Evolutionary conservation across 805 yeast species (phyloP).

Genomic region (Monosporozyma unispora): DNA sequence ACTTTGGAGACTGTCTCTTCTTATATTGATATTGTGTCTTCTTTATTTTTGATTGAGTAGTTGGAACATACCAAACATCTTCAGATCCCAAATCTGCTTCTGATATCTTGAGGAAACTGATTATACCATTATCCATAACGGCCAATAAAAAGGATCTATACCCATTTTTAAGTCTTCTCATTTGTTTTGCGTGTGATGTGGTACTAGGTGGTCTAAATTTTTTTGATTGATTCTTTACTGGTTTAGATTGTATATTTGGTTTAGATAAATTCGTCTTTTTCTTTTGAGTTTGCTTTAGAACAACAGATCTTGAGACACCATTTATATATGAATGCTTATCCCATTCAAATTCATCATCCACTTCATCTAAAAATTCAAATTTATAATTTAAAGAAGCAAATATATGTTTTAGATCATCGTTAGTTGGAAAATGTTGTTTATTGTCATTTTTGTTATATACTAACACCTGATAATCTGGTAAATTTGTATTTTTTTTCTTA

Average conservation of each 20-base stretch:
- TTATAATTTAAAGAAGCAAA: constrained; percentile 27
- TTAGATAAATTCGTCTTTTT: constrained; percentile 1
- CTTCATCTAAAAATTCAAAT: constrained; percentile 28
- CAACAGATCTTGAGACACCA: constrained; percentile 8
- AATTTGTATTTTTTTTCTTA: constrained; percentile 58
- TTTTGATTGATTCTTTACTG: constrained; percentile 7
- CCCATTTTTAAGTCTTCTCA: constrained; percentile 42
- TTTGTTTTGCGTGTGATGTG: constrained; percentile 27
- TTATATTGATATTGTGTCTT: not conserved
- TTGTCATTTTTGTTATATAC: constrained; percentile 41
- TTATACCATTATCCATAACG: constrained; percentile 63
- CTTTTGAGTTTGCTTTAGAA: constrained; percentile 6
- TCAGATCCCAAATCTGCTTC: constrained; percentile 41
- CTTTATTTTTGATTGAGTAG: not conserved
- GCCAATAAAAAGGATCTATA: constrained; percentile 50
- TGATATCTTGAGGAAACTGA: constrained; percentile 51
- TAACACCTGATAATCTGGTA: constrained; percentile 67
- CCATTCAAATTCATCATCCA: constrained; percentile 16
- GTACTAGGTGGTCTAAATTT: constrained; percentile 10
- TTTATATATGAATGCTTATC: constrained; percentile 15
- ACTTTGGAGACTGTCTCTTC: not conserved
- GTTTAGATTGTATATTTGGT: constrained; percentile 1
- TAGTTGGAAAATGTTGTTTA: constrained; percentile 38
- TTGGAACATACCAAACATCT: constrained; percentile 27
- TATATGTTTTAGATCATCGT: constrained; percentile 33